Evolutionary conservation across 305 asterid species (phyloP).

Genomic region (Solanum hybrid): DNA sequence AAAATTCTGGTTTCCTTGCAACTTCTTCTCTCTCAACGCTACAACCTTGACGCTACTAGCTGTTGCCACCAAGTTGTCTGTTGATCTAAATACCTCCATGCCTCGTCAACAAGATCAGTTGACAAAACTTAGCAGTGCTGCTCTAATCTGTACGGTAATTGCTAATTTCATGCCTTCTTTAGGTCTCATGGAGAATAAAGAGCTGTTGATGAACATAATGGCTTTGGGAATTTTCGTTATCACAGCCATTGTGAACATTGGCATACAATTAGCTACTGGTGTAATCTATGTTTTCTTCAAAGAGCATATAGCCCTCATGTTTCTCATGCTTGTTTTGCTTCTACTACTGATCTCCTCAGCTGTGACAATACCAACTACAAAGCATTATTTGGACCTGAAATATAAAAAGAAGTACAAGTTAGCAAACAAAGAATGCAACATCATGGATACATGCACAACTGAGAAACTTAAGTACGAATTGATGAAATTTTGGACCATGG

Average conservation of each 20-base stretch:
- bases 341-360: constrained; percentile 43
- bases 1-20: constrained; percentile 57
- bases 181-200: constrained; percentile 53
- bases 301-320: constrained; percentile 40
- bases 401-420: constrained; percentile 30
- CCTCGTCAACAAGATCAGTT: constrained; percentile 63
- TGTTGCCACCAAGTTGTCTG: constrained; percentile 50
- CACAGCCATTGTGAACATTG: constrained; percentile 56
- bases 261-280: constrained; percentile 63
- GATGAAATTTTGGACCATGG: constrained; percentile 78
- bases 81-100: constrained; percentile 69
- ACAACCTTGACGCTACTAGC: constrained; percentile 50
- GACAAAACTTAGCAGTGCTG: constrained; percentile 60
- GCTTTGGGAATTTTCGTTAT: constrained; percentile 59
- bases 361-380: constrained; percentile 55
- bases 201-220: constrained; percentile 53
- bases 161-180: constrained; percentile 68
- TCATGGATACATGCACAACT: constrained; percentile 8
- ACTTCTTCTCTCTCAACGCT: constrained; percentile 56
- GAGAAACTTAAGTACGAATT: constrained; percentile 41
- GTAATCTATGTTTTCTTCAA: constrained; percentile 54
- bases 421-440: constrained; percentile 32
- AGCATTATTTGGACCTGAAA: constrained; percentile 44
- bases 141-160: constrained; percentile 51
- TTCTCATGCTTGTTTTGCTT: constrained; percentile 45